Conservation (phyloP, 805 yeast species). For the Suhomyces sp. region DNA sequence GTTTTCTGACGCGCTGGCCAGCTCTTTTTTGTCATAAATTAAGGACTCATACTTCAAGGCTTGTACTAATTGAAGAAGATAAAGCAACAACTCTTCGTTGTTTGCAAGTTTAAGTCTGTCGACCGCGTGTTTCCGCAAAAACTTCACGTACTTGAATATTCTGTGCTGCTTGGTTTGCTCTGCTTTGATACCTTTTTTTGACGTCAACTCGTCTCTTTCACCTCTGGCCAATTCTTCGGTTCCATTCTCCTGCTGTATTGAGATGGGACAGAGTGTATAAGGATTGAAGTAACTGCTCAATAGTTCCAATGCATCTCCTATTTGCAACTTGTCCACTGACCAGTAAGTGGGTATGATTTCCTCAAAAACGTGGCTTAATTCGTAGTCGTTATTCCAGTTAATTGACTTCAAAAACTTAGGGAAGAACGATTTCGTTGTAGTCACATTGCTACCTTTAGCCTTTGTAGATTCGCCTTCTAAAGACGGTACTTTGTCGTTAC, state of each 20-base stretch:
- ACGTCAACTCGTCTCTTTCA: slow-evolving; percentile 9
- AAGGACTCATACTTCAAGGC: slow-evolving; percentile 76
- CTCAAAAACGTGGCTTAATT: slow-evolving; percentile 69
- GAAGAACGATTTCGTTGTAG: slow-evolving; percentile 47
- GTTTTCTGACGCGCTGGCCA: slow-evolving; percentile 8
- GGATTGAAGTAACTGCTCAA: slow-evolving; percentile 74
- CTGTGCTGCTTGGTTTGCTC: slow-evolving; percentile 31
- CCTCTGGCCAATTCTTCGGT: background rate
- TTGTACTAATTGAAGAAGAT: slow-evolving; percentile 85
- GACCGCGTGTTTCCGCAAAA: slow-evolving; percentile 84
- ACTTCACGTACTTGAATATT: slow-evolving; percentile 42
- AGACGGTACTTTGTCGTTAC: background rate
- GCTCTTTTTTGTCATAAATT: slow-evolving; percentile 16
- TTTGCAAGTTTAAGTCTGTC: slow-evolving; percentile 73
- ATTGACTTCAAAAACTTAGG: slow-evolving; percentile 85
- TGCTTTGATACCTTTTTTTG: slow-evolving; percentile 9
- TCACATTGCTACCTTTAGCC: slow-evolving; percentile 38
- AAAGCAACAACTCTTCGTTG: slow-evolving; percentile 76
- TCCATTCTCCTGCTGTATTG: slow-evolving; percentile 3
- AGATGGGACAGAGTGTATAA: slow-evolving; percentile 19
- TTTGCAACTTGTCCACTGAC: slow-evolving; percentile 65
- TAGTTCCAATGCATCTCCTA: slow-evolving; percentile 83
- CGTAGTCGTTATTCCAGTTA: slow-evolving; percentile 82
- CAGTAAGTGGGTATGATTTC: slow-evolving; percentile 63
- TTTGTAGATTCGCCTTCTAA: slow-evolving; percentile 6